Conservation (phyloP, 2,329 filamentous ascomycete genomes). For the Fusarium sororula region DNA sequence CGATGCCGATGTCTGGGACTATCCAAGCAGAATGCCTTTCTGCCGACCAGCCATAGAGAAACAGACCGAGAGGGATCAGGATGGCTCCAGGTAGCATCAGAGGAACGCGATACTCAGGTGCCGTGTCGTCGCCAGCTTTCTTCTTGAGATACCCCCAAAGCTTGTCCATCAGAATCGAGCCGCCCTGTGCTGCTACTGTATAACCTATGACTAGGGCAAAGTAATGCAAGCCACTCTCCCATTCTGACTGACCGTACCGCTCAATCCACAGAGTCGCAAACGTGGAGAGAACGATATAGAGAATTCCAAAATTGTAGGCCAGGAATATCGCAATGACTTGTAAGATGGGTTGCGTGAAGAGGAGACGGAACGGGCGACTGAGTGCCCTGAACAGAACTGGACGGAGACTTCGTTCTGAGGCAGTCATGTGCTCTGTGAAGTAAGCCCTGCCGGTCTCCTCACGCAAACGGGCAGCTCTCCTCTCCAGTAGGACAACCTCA, state of each 20-base stretch:
- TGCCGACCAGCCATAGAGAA: not conserved
- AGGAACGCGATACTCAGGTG: not conserved
- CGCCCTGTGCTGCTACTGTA: not conserved
- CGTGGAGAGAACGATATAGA: not conserved
- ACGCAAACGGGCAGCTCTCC: accelerated
- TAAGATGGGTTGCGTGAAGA: not conserved
- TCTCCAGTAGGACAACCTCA: not conserved
- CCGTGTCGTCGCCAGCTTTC: not conserved
- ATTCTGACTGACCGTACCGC: not conserved
- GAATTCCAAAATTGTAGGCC: not conserved
- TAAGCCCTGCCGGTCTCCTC: not conserved
- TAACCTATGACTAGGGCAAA: not conserved
- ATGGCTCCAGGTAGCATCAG: not conserved
- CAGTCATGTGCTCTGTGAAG: not conserved
- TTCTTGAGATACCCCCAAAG: not conserved
- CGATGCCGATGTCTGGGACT: not conserved
- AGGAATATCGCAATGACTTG: not conserved
- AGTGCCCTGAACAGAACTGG: not conserved
- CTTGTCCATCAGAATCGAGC: not conserved
- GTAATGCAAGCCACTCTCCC: not conserved
- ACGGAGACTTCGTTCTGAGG: not conserved
- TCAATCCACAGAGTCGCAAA: not conserved
- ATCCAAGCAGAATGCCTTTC: not conserved
- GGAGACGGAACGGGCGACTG: not conserved
- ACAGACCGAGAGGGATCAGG: not conserved